Evolutionary conservation across 148 eudicot species (phyloP).

Genomic region (Rhododendron williamsianum): DNA sequence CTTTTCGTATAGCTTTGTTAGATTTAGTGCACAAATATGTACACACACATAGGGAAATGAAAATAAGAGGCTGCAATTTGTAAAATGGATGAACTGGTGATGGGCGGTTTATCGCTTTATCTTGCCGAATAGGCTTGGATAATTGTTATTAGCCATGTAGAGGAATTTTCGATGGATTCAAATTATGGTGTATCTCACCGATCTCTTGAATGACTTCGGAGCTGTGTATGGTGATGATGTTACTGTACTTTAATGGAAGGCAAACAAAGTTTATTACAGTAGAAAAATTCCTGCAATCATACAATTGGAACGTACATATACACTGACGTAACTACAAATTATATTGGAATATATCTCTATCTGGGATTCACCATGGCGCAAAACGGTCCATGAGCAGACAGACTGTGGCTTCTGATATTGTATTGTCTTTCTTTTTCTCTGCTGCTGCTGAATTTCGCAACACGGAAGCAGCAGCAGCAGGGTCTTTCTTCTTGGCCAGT

Average conservation of each 20-base stretch:
- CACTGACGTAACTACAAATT: background rate
- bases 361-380: constrained; percentile 37
- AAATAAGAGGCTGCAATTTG: background rate
- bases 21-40: background rate
- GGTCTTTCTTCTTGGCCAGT: background rate
- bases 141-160: background rate
- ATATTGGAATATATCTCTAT: background rate
- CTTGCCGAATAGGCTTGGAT: background rate
- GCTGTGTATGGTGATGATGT: background rate
- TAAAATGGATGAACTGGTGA: background rate
- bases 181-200: background rate
- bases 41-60: background rate
- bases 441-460: background rate
- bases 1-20: background rate
- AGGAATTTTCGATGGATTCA: background rate
- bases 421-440: constrained; percentile 11
- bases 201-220: background rate
- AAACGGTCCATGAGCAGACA: constrained; percentile 66
- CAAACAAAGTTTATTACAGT: background rate
- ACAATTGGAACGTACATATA: constrained; percentile 4
- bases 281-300: background rate
- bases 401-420: constrained; percentile 48
- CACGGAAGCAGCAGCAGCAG: background rate
- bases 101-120: background rate
- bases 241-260: background rate